Base-by-base conservation (phyloP, 148 eudicot genomes). In the Vaccinium corymbosum region DNA sequence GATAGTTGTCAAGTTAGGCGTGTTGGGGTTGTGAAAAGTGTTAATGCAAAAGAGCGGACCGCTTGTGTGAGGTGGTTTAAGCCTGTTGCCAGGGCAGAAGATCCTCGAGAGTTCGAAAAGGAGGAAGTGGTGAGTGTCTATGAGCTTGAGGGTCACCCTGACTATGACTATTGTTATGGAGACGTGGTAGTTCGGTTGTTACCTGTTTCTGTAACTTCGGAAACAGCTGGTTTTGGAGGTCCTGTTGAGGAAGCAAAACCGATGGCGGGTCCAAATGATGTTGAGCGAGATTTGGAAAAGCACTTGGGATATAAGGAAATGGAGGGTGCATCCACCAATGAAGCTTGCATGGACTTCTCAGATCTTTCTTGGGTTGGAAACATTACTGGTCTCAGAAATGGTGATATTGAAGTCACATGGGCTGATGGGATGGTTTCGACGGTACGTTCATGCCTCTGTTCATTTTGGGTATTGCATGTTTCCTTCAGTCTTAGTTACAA, bases 321-420 rank as follows among this genome's bases (percentile, higher is more conserved):
- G 27, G 87, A 84, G 25, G 76, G 62, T 82, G 50, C 82, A 56
- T 82, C 84, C 55, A 82, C 27, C 56, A 91, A 89, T 85, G 95
- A 92, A 62, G 81, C 87, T 77, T 61, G 29, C 72, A 51, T 62
- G 50, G 92, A 85, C 52, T 89, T 94, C 82, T 88, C 95, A 27
- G 93, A 92, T 89, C 95, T 95, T 79, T 92, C 98, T 48, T 97
- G 99, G 98, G 98, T 95, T 83, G 99, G 99, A 84, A 95, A 94
- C 90, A 95, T 97, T 85, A 95, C 98, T 48, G 98, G 98, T 84
- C 93, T 97, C 22, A 89, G 82, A 86, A 92, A 95, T 88, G 99
- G 99, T 79, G 99, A 97, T 88, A 97, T 97, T 81, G 95, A 95
- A 91, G 99, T 97, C 59, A 94, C 95, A 20, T 97, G 99, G 99